Percentiles rank a stretch among this genome's conserved stretches.
Evolutionary conservation across 257 asterid genomes (phyloP).

Genomic region (Solanum bulbocastanum): DNA sequence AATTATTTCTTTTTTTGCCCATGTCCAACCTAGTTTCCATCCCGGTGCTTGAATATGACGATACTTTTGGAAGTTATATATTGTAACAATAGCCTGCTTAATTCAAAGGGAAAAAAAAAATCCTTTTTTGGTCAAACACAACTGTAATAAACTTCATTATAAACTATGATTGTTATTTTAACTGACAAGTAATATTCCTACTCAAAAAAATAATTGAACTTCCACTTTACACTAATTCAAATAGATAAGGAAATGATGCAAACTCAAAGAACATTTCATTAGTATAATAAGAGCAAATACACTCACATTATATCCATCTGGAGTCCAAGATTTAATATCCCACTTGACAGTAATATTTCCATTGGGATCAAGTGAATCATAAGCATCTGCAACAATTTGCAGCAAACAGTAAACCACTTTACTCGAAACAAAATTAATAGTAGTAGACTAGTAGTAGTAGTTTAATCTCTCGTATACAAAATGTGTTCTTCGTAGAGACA

Average conservation of each 20-base stretch:
- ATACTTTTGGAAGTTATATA: constrained; percentile 35
- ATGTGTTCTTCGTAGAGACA: background rate
- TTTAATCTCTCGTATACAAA: background rate
- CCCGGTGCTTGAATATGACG: constrained; percentile 42
- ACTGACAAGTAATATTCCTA: background rate
- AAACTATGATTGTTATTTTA: background rate
- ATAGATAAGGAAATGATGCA: background rate
- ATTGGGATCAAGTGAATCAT: constrained; percentile 44
- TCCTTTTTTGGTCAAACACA: background rate
- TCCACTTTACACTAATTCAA: background rate
- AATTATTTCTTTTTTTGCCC: constrained; percentile 43
- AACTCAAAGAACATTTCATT: background rate
- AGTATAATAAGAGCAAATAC: background rate
- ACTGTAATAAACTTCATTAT: background rate
- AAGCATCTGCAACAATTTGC: constrained; percentile 33
- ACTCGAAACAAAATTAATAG: background rate
- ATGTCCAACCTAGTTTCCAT: constrained; percentile 51
- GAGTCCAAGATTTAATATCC: constrained; percentile 42
- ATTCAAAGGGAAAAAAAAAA: background rate
- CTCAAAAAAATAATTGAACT: no score
- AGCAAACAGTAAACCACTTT: background rate
- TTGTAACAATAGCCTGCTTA: constrained; percentile 32
- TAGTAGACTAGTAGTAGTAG: background rate
- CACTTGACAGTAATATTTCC: constrained; percentile 54
- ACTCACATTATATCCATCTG: constrained; percentile 52